Conservation (phyloP, 2,329 filamentous ascomycete genomes). For the Didymellaceae sp. region DNA sequence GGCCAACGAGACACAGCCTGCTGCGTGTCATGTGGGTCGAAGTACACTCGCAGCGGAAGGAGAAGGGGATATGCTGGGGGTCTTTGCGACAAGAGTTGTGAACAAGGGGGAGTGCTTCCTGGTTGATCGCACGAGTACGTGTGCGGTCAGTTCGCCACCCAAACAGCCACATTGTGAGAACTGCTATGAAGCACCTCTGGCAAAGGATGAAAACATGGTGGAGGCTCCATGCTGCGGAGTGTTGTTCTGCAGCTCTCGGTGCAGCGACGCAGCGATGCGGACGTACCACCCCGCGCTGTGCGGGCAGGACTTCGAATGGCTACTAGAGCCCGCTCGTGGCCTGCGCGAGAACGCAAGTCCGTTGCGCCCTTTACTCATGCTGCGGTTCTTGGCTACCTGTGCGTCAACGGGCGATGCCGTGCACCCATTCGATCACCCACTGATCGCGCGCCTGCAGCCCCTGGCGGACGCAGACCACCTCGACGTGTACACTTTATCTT, state of each 20-base stretch:
- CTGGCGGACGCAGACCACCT: constrained; percentile 33
- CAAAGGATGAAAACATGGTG: constrained; percentile 16
- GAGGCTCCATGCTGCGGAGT: constrained; percentile 27
- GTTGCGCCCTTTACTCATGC: constrained; percentile 36
- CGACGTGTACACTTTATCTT: constrained; percentile 38
- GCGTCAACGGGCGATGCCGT: constrained; percentile 22
- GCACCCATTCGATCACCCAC: constrained; percentile 30
- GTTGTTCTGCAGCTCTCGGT: constrained; percentile 34
- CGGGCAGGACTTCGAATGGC: constrained; percentile 37
- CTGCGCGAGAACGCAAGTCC: constrained; percentile 20
- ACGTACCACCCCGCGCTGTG: constrained; percentile 38
- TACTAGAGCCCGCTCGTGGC: constrained; percentile 19
- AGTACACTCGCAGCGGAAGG: constrained; percentile 8
- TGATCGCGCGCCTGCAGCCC: constrained; percentile 39
- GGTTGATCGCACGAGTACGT: constrained; percentile 15
- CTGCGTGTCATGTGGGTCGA: constrained; percentile 2
- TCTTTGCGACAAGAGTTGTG: constrained; percentile 16
- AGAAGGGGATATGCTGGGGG: constrained; percentile 14
- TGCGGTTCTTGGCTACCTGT: constrained; percentile 36
- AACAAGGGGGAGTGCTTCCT: constrained; percentile 24
- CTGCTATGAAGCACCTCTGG: constrained; percentile 30
- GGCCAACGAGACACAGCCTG: neutral
- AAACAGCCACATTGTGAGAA: constrained; percentile 21
- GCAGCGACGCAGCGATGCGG: constrained; percentile 28
- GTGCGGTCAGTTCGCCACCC: constrained; percentile 24